Evolutionary conservation across 1,284 basidiomycete species (phyloP), one percentile per base, ranked within the genome.

Genomic region (Fomitopsis palustris): DNA sequence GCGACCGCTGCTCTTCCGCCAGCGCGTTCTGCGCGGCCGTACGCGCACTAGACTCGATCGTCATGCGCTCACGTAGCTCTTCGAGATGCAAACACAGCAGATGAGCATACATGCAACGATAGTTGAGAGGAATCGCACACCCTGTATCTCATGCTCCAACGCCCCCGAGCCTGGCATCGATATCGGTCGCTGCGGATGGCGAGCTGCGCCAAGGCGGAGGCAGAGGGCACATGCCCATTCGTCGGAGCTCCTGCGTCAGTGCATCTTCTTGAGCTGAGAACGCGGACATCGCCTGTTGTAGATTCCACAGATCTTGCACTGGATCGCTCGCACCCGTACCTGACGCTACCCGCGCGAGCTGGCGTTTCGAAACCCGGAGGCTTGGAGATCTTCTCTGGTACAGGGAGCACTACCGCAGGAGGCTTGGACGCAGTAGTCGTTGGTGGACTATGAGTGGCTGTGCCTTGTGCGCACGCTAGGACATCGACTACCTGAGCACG

Each of bases 1-100:
- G 70, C 45, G 64, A 64, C 31, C 62, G 65, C 37, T 71, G 72
- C 67, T 80, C 77, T 39, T 68, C 67, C 33, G 66, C 65, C 35
- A 78, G 65, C 31, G 63, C 65, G 9, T 65, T 5, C 45, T 47
- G 25, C 23, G 63, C 63, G 21, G 65, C 62, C 54, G 60, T 62
- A 55, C 68, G 64, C 9, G 59, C 62, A 16, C 58, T 56, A 25
- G 58, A 35, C 42, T 64, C 62, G 23, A 54, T 60, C n/a, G 49
- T 10, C 19, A 67, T 52, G 29, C 62, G 60, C 35, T 59, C 58
- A 35, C 64, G 64, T 29, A 67, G 42, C 16, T 47, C 66, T 67
- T 56, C 14, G n/a, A n/a, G 25, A n/a, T 37, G 16, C 35, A 37
- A 37, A 27, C 8, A 7, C 21, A 4, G 3, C n/a, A 29, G 3